These are phyloP conservation scores for Yamadazyma olivae DNA, from an alignment of 805 yeast species.

Conservation along the genomic window DNA sequence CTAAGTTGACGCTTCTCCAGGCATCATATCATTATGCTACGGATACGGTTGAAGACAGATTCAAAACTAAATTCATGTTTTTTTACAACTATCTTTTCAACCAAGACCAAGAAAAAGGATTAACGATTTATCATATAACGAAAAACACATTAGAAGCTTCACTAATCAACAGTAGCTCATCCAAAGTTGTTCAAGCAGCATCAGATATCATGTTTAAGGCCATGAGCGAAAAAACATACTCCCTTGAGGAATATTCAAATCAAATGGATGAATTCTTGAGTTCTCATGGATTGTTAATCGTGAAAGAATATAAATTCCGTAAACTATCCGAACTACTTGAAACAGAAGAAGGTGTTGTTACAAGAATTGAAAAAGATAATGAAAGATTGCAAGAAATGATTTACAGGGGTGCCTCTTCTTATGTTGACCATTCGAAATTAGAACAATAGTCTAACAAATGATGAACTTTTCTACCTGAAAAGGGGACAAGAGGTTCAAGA, in stretches of 20 bases:
- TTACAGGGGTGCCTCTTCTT: slow-evolving; percentile 34
- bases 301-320: slow-evolving; percentile 10
- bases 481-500: too few relatives aligned
- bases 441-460: slow-evolving; percentile 23
- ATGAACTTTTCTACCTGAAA: too few relatives aligned
- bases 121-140: slow-evolving; percentile 29
- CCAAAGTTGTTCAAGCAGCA: slow-evolving; percentile 24
- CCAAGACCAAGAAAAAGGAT: slow-evolving; percentile 17
- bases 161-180: slow-evolving; percentile 24
- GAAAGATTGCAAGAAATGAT: slow-evolving; percentile 29
- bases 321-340: slow-evolving; percentile 9
- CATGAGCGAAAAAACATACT: slow-evolving; percentile 16
- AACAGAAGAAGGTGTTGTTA: slow-evolving; percentile 12
- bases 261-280: slow-evolving; percentile 17
- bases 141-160: slow-evolving; percentile 23
- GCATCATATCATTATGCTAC: slow-evolving; percentile 29
- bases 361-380: slow-evolving; percentile 15
- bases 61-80: slow-evolving; percentile 27
- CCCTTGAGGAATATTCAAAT: slow-evolving; percentile 11
- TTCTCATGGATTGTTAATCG: slow-evolving; percentile 7
- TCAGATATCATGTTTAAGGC: slow-evolving; percentile 24
- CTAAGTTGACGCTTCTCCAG: slow-evolving; percentile 23
- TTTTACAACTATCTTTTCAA: slow-evolving; percentile 26
- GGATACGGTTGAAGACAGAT: slow-evolving; percentile 26
- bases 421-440: slow-evolving; percentile 32